phyloP scores from a whole-genome alignment of 2,329 filamentous ascomycete genomes.

The Diatrype stigma region DNA sequence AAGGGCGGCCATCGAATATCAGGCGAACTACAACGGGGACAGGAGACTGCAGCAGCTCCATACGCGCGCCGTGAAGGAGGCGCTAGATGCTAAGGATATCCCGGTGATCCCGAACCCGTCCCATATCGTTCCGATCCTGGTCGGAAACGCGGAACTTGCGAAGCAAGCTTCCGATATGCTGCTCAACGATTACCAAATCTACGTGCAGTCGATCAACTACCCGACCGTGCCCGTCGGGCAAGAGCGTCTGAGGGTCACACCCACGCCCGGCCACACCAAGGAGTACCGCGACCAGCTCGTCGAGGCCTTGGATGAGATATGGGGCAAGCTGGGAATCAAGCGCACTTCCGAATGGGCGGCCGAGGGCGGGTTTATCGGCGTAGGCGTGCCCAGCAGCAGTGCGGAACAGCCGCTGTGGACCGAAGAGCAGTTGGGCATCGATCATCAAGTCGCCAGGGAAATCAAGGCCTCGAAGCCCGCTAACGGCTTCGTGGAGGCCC shows the following conservation, averaged over 20 bases:
- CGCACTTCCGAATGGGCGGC: constrained; percentile 88
- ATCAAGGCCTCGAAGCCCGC: constrained; percentile 45
- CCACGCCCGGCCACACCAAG: constrained; percentile 85
- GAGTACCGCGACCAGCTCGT: constrained; percentile 84
- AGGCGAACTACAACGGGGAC: constrained; percentile 79
- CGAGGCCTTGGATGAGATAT: constrained; percentile 78
- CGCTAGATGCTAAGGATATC: constrained; percentile 73
- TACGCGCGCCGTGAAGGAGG: constrained; percentile 88
- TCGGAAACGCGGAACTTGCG: constrained; percentile 89
- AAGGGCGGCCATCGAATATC: constrained; percentile 87
- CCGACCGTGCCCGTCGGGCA: constrained; percentile 97
- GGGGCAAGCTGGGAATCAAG: constrained; percentile 84
- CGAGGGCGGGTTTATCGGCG: constrained; percentile 90
- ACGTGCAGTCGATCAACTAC: constrained; percentile 99
- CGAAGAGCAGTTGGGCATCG: constrained; percentile 77
- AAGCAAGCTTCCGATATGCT: constrained; percentile 91
- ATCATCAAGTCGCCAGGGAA: constrained; percentile 56
- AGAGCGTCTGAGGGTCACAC: constrained; percentile 92
- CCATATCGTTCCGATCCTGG: constrained; percentile 90
- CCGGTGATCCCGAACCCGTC: constrained; percentile 97
- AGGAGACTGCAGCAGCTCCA: constrained; percentile 91
- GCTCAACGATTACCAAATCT: constrained; percentile 84
- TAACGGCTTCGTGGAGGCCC: constrained; percentile 49
- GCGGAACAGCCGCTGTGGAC: constrained; percentile 81
- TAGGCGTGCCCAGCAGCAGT: constrained; percentile 65